Conservation (phyloP, 345 rosid genomes). For the Gossypium ekmanianum region DNA sequence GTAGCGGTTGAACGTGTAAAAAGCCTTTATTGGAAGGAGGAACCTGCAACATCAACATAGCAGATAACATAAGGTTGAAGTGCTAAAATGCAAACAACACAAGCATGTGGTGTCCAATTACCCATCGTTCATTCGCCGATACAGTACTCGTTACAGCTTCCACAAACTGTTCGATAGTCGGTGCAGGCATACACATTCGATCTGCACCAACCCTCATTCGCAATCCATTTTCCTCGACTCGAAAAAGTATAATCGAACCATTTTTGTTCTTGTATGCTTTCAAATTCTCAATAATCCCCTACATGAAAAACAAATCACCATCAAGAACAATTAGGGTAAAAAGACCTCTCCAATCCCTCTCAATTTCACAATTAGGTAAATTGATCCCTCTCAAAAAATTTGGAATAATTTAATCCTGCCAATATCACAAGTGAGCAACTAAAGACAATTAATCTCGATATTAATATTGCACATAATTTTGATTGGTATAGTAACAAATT, state of each 20-base stretch:
- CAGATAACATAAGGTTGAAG: not conserved
- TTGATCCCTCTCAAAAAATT: no score
- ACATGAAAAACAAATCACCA: not conserved
- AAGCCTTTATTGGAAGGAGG: conserved; percentile 32
- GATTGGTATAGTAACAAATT: no score
- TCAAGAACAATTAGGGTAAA: not conserved
- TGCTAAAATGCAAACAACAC: conserved; percentile 3
- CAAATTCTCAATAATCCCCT: conserved; percentile 33
- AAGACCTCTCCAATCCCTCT: no score
- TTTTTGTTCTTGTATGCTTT: conserved; percentile 34
- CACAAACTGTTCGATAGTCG: conserved; percentile 30
- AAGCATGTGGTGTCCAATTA: conserved; percentile 6
- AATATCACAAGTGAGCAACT: no score
- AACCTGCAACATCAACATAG: conserved; percentile 21
- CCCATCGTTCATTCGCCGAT: conserved; percentile 32
- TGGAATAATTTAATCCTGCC: no score
- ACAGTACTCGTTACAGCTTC: conserved; percentile 31
- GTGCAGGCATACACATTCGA: conserved; percentile 33
- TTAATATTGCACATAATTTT: no score
- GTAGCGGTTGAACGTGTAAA: conserved; percentile 28
- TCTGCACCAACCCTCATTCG: conserved; percentile 33
- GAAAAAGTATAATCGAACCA: conserved; percentile 28
- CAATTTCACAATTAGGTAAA: no score
- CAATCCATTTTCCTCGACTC: conserved; percentile 26
- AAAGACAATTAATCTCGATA: no score